Evolutionary conservation across 2,329 filamentous ascomycete species (phyloP), one percentile per base, ranked within the genome.

Genomic region (Phaeosphaeria sp.): DNA sequence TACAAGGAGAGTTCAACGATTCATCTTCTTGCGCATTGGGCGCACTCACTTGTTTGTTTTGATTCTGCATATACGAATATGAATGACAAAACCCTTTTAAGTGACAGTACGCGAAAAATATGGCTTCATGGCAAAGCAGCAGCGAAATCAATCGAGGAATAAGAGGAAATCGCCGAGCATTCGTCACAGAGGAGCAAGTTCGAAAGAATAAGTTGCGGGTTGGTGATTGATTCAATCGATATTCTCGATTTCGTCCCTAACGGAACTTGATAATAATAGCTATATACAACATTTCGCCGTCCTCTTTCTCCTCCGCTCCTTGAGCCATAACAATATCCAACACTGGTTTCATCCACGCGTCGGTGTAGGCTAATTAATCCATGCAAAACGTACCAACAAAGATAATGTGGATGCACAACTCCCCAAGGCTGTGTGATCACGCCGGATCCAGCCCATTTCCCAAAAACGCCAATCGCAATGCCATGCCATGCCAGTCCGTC

Each of bases 391-490:
- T 22, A 44, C 20, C 18, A 13, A 13, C 42, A 44, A 42, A 40
- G 17, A 13, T 40, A 15, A 36, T 36, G 15, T 15, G 15, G 30
- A 7, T 36, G 30, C 30, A 15, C 30, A 7, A 36, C 7, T 7
- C 7, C 30, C 8, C 40, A 20, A 43, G 17, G 18, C 40, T 18
- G 40, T 43, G 20, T n/a, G n/a, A 43, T 15, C n/a, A 43, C 20
- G 40, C 40, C 40, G 8, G 20, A 21, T 43, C 40, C 40, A 18
- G 40, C n/a, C 40, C 40, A 43, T 4, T 18, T 20, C 40, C n/a
- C 40, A 18, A 43, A 43, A 43, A 43, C 40, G 40, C 40, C 40
- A 43, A 43, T 43, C 40, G n/a, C 40, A 43, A 43, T 43, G 40
- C 40, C 30, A 36, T 7, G 11, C 30, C 30, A 36, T 36, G 30